Base-by-base conservation (phyloP, 371 early-diverging fungal genomes). In the Mortierella sp. region DNA sequence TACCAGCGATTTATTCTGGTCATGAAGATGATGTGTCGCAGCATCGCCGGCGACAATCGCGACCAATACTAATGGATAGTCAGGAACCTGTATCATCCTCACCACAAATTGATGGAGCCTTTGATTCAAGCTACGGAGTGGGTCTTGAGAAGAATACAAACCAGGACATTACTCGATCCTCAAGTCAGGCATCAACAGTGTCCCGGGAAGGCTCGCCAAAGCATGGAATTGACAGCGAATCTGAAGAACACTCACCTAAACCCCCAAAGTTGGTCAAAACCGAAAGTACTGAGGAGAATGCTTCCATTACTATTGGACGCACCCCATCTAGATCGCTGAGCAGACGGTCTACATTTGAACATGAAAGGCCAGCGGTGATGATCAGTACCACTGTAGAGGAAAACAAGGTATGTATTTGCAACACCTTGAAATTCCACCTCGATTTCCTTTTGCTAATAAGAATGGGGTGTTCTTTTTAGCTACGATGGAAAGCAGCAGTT, bases 141-240 rank as follows among this genome's bases (percentile, higher is more conserved):
- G 35, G 17, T 19, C 6, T 5, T 23, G 22, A 34, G 28, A n/a
- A 35, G 15, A 54, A 29, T 28, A 2, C 13, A 37, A 15, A 13
- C 8, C 26, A 15, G 35, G 40, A 7, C 8, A n/a, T 2, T 28
- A 15, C 28, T 8, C 42, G 12, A 19, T 43, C 26, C 54, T 37
- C 58, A 53, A 73, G 53, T 58, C 61, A 10, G 43, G 58, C 40
- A 4, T 53, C 55, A n/a, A 32, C 31, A 40, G 29, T 13, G n/a
- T 42, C 58, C 0, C 63, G 43, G 34, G 68, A 64, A 28, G 75
- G 68, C n/a, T 68, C 69, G 9, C 64, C 75, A 1, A 68, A 74
- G 19, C 68, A 74, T 45, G 28, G 35, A 6, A 59, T 64, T 12
- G 68, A 68, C 13, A 60, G 64, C 26, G 75, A 64, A n/a, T 2